Evolutionary conservation across 768 basidiomycete genomes (phyloP).

Genomic region (Trametes villosa): DNA sequence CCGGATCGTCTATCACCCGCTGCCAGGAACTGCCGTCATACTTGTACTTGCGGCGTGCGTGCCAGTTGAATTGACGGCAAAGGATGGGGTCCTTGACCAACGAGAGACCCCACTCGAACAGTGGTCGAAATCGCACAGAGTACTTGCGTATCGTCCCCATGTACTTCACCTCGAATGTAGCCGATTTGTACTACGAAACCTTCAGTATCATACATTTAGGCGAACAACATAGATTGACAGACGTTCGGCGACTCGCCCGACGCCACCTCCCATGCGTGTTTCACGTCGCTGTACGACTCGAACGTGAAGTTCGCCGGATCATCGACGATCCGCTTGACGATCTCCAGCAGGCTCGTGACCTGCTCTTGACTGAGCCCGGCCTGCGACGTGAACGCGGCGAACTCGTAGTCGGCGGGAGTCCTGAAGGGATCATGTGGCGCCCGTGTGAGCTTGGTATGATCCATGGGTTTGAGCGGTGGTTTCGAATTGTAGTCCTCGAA

Average conservation of each 20-base stretch:
- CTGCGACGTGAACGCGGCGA: conserved; percentile 33
- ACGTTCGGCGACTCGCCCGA: conserved; percentile 5
- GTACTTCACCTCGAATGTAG: neutral
- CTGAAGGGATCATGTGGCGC: conserved; percentile 38
- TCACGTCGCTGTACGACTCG: conserved; percentile 25
- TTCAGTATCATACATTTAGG: conserved; percentile 8
- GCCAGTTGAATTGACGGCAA: conserved; percentile 35
- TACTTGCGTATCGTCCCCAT: conserved; percentile 20
- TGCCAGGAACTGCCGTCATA: conserved; percentile 33
- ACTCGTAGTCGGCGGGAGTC: conserved; percentile 35
- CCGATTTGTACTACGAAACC: neutral
- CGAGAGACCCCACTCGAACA: conserved; percentile 36
- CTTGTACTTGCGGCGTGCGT: conserved; percentile 37
- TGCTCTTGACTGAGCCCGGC: conserved; percentile 26
- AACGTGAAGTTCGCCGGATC: conserved; percentile 23
- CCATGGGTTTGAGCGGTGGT: neutral
- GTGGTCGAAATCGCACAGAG: conserved; percentile 27
- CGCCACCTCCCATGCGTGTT: conserved; percentile 25
- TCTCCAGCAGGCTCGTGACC: conserved; percentile 25
- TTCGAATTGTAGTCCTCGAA: neutral
- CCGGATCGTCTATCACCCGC: conserved; percentile 41
- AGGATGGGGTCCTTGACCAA: conserved; percentile 34
- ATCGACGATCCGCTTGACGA: conserved; percentile 20
- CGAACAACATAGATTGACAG: conserved; percentile 3
- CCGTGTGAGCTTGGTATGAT: neutral